These are phyloP conservation scores for Cubamyces sp. DNA, from an alignment of 768 basidiomycete genomes.

Conservation along the genomic window DNA sequence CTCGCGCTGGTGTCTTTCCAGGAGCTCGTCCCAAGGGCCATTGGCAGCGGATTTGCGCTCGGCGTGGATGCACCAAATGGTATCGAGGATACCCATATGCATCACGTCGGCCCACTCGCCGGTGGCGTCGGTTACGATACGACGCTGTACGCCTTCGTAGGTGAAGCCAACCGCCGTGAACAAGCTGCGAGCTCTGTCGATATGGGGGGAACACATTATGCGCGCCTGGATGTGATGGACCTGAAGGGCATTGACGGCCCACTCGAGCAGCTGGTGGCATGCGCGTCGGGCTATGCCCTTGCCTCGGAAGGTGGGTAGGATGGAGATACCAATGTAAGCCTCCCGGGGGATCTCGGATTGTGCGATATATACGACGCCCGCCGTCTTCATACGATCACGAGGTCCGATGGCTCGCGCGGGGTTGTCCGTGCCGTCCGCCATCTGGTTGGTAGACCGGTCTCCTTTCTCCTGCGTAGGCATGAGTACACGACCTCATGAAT, in stretches of 20 bases:
- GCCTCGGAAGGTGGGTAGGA: slow-evolving; percentile 42
- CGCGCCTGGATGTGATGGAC: slow-evolving; percentile 60
- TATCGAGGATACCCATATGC: slow-evolving; percentile 32
- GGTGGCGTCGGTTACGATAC: slow-evolving; percentile 50
- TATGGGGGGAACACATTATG: slow-evolving; percentile 45
- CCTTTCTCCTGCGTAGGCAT: too few species aligned
- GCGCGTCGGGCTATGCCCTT: slow-evolving; percentile 52
- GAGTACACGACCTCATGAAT: too few species aligned
- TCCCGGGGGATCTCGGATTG: slow-evolving; percentile 40
- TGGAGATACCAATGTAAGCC: slow-evolving; percentile 58
- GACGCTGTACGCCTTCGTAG: slow-evolving; percentile 66
- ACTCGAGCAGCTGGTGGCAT: slow-evolving; percentile 46
- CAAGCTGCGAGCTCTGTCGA: slow-evolving; percentile 48
- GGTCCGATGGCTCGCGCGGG: not conserved
- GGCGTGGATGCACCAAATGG: slow-evolving; percentile 27
- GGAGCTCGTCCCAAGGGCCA: slow-evolving; percentile 34
- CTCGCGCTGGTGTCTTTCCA: slow-evolving; percentile 33
- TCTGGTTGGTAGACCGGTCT: too few species aligned
- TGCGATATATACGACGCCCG: slow-evolving; percentile 30
- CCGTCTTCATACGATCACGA: slow-evolving; percentile 1
- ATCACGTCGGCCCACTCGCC: slow-evolving; percentile 36
- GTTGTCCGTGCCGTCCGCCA: not conserved
- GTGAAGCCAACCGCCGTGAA: slow-evolving; percentile 58
- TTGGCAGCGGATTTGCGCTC: not conserved
- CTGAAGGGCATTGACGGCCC: slow-evolving; percentile 49